A percentile compares a stretch with the other conserved stretches of the same genome.
These are phyloP conservation scores for Nakazawaea ambrosiae DNA, from an alignment of 805 yeast species.

Conservation along the genomic window DNA sequence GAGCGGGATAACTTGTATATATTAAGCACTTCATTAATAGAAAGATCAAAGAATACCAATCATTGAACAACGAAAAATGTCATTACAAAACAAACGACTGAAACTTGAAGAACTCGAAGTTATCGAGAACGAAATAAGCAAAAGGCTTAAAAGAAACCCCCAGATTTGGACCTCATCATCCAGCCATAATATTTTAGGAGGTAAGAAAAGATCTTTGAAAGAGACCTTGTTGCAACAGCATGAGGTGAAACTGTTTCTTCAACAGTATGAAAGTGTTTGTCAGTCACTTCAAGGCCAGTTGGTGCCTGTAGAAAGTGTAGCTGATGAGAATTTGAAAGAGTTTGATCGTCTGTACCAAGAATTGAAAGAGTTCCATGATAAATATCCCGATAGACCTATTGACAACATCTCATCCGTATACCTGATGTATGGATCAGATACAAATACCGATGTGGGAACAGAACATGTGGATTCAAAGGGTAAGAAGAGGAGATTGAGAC, in stretches of 20 bases:
- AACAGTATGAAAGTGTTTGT: slow-evolving; percentile 33
- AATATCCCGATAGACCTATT: slow-evolving; percentile 22
- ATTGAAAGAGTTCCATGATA: slow-evolving; percentile 24
- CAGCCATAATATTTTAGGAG: slow-evolving; percentile 23
- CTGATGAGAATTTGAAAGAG: slow-evolving; percentile 21
- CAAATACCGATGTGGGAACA: slow-evolving; percentile 13
- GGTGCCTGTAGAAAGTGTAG: slow-evolving; percentile 17
- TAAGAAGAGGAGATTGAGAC: slow-evolving; percentile 21
- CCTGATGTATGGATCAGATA: slow-evolving; percentile 20
- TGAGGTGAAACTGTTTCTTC: slow-evolving; percentile 50
- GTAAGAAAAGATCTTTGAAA: slow-evolving; percentile 35
- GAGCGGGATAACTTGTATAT: too few species aligned
- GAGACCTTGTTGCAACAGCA: slow-evolving; percentile 58
- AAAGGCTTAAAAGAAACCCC: slow-evolving; percentile 58
- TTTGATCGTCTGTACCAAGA: slow-evolving; percentile 31
- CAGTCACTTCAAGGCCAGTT: slow-evolving; percentile 14
- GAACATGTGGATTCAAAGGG: slow-evolving; percentile 13
- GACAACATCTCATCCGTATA: slow-evolving; percentile 23
- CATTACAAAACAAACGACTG: slow-evolving; percentile 28
- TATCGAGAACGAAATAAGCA: slow-evolving; percentile 59
- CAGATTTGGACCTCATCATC: slow-evolving; percentile 30
- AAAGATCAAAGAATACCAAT: too few species aligned
- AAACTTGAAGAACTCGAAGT: slow-evolving; percentile 61
- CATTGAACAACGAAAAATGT: too few species aligned
- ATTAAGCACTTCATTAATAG: too few species aligned